phyloP scores from a whole-genome alignment of 2,329 filamentous ascomycete species.

The Aspergillus phoenicis region DNA sequence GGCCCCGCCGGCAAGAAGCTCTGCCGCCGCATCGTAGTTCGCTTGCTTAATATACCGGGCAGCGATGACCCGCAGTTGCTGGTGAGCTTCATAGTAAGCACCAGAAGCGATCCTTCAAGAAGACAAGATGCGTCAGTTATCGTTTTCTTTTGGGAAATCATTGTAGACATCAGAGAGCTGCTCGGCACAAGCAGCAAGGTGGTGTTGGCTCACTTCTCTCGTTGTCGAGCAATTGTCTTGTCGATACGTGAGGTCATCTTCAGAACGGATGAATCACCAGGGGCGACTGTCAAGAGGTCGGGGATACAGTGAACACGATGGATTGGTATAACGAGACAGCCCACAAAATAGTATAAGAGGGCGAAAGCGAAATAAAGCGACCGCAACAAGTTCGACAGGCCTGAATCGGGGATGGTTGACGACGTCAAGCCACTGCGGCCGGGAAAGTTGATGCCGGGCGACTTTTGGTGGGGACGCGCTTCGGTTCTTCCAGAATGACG shows the following conservation, averaged over 20 bases:
- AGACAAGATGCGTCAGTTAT: slow-evolving; percentile 21
- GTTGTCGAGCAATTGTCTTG: slow-evolving; percentile 73
- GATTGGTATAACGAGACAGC: background rate
- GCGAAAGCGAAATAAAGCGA: background rate
- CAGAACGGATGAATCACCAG: slow-evolving; percentile 3
- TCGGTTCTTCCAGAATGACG: slow-evolving; percentile 17
- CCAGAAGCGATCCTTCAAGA: slow-evolving; percentile 75
- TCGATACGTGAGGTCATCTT: slow-evolving; percentile 57
- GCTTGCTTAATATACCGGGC: slow-evolving; percentile 87
- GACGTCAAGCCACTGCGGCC: background rate
- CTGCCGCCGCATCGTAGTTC: slow-evolving; percentile 82
- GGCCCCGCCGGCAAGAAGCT: slow-evolving; percentile 82
- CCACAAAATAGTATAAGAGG: too few species aligned
- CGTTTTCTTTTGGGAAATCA: background rate
- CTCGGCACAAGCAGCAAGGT: background rate
- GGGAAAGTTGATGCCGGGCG: slow-evolving; percentile 12
- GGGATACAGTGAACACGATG: background rate
- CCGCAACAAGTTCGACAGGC: background rate
- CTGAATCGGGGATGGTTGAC: background rate
- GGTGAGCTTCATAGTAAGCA: slow-evolving; percentile 96
- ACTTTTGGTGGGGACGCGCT: slow-evolving; percentile 22
- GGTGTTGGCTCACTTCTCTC: slow-evolving; percentile 66
- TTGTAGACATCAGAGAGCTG: background rate
- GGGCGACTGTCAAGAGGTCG: background rate
- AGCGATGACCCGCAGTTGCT: slow-evolving; percentile 94